Evolutionary conservation across 1,284 basidiomycete species (phyloP).

Genomic region (Testicularia cyperi): DNA sequence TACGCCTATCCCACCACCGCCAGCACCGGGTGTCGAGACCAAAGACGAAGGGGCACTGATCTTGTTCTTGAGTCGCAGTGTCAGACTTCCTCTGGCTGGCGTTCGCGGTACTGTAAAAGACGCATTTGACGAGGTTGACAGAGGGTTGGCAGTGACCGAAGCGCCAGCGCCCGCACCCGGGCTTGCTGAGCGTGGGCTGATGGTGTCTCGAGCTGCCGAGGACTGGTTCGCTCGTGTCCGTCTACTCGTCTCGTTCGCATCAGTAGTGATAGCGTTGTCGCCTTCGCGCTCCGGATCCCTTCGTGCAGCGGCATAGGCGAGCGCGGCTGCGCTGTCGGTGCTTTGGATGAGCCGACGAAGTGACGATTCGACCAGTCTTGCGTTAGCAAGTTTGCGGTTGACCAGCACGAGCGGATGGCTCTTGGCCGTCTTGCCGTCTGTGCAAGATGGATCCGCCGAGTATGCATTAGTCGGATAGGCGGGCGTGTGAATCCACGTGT

Average conservation of each 20-base stretch:
- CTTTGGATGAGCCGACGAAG: slow-evolving; percentile 41
- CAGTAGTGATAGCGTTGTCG: no score
- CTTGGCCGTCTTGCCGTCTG: slow-evolving; percentile 3
- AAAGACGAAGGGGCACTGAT: not conserved
- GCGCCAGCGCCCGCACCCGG: no score
- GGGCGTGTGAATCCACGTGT: slow-evolving; percentile 46
- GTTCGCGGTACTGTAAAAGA: slow-evolving; percentile 23
- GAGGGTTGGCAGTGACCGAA: no score
- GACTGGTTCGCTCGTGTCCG: no score
- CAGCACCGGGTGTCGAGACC: not conserved
- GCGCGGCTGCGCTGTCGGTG: slow-evolving; percentile 45
- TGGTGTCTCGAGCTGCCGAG: no score
- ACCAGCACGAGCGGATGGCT: slow-evolving; percentile 39
- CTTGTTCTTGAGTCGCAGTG: slow-evolving; percentile 30
- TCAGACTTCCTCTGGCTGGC: slow-evolving; percentile 14
- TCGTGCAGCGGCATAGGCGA: no score
- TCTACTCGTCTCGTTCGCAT: no score
- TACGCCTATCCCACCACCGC: no score
- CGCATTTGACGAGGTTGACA: no score
- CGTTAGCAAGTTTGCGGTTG: slow-evolving; percentile 48
- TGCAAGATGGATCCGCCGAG: slow-evolving; percentile 1
- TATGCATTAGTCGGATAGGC: slow-evolving; percentile 42
- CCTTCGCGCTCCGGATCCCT: no score
- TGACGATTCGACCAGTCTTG: slow-evolving; percentile 46
- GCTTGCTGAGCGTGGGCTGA: no score